Evolutionary conservation across 768 basidiomycete species (phyloP).

Genomic region (Pilatotrama ljubarskyi): DNA sequence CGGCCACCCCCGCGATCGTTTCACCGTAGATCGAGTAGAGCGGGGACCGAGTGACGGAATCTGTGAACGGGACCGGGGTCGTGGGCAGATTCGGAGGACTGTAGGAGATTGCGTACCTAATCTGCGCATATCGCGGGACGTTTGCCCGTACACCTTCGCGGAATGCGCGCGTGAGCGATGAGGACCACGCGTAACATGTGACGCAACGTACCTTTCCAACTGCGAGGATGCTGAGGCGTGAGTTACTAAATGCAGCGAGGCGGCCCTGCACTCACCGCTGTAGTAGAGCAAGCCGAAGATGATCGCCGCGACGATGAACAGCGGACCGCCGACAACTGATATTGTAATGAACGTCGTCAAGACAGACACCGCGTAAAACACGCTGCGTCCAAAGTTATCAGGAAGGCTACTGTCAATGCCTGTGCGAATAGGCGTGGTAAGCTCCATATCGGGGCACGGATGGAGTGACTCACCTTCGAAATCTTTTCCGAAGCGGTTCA

Average conservation of each 20-base stretch:
- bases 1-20: conserved; percentile 51
- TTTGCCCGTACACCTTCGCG: conserved; percentile 69
- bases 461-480: conserved; percentile 56
- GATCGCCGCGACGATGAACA: conserved; percentile 64
- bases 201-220: conserved; percentile 41
- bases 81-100: conserved; percentile 23
- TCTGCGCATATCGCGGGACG: conserved; percentile 83
- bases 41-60: conserved; percentile 49
- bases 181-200: conserved; percentile 72
- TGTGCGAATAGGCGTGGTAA: conserved; percentile 29
- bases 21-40: conserved; percentile 54
- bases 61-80: conserved; percentile 23
- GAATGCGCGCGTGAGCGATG: conserved; percentile 75
- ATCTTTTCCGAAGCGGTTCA: conserved; percentile 89
- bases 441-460: neutral
- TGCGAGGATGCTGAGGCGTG: conserved; percentile 39
- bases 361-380: conserved; percentile 70
- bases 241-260: neutral
- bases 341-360: conserved; percentile 72
- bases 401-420: conserved; percentile 82
- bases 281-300: conserved; percentile 66
- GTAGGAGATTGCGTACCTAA: conserved; percentile 48
- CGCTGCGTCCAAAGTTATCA: conserved; percentile 82
- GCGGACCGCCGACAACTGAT: conserved; percentile 74
- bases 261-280: conserved; percentile 49